Evolutionary conservation across 164 flowering plant species (phyloP), one percentile per base, ranked within the genome.

Genomic region (Litsea cubeba): DNA sequence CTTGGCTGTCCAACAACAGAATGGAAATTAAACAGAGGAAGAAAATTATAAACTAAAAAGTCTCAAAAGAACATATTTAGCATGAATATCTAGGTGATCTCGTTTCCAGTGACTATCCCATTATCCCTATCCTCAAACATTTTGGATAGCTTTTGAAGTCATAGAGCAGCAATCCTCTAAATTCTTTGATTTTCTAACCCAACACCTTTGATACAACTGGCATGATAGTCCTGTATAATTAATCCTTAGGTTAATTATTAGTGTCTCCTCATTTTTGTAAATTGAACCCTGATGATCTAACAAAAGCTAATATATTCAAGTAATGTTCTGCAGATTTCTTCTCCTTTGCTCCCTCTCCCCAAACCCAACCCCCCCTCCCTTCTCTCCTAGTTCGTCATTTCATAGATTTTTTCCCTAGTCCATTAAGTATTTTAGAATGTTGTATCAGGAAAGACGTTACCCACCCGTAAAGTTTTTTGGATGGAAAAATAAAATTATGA

Each of bases 1-100:
- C 76, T 78, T 50, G 80, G 67, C 96, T 91, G 87, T 50, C 77
- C 11, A 79, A 30, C 5, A 49, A 40, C 18, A 79, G 77, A 69
- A 75, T 50, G 67, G 14, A 26, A 71, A 70, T 46, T 28, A 77
- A 20, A 63, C 70, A 62, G 40, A 6, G 28, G 1, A 15, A 68
- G 54, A 35, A 68, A 68, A 68, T 22, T 68, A 66, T 20, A 54
- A 54, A 18, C 5, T 20, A 54, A 20, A 54, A 54, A 8, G 60
- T 54, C 12, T 54, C 6, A 15, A 54, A 14, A 15, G 17, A 54
- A 54, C n/a, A 54, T 54, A 54, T 54, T 54, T 20, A 17, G 60
- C 18, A 54, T 54, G 60, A 54, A 54, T 54, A 15, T 20, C 17
- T 54, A 14, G 60, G 6, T 54, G 12, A 18, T 17, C 46, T 54